Evolutionary conservation across 306 rosid species (phyloP), one percentile per base, ranked within the genome.

Genomic region (Cucurbita moschata): DNA sequence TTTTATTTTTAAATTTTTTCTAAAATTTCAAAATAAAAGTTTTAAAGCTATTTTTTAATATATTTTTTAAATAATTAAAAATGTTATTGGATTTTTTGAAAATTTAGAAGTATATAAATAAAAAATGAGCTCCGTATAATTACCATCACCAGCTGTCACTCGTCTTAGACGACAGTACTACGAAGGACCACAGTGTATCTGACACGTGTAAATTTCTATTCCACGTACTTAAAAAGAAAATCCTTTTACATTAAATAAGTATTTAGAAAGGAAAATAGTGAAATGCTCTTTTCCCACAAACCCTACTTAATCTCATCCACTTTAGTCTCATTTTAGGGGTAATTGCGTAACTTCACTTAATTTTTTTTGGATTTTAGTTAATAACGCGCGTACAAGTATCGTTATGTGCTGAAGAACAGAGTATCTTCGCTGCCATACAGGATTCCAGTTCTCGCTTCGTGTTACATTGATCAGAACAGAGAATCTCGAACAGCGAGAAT

Each of bases 171-270:
- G 43, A 59, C n/a, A 26, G 7, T 5, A 10, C 15, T 35, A 6
- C 12, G 51, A 66, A 66, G 51, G 39, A 10, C 72, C 72, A 66
- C 39, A 66, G 6, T 13, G 1, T 7, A 23, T 44, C 72, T 7
- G 76, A 75, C 79, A 83, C 93, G 85, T 83, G 82, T 71, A 46
- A 4, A 16, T 12, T 16, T 60, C 39, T 14, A 64, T 42, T 73
- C 82, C 91, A 84, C 30, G 56, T 39, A 63, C 50, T 39, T 63
- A 15, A 11, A 1, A 8, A 12, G 6, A 18, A 13, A 35, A 58
- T 58, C 9, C 6, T 30, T 15, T 35, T 35, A 38, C 47, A 23
- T 0, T 19, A 7, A n/a, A 7, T 10, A 55, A 55, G 30, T 18
- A 55, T 15, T 64, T 14, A 40, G 71, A 10, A 66, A 2, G 38